Evolutionary conservation across 176 grass and related monocot species (phyloP).

Genomic region (Pontederia crassipes): DNA sequence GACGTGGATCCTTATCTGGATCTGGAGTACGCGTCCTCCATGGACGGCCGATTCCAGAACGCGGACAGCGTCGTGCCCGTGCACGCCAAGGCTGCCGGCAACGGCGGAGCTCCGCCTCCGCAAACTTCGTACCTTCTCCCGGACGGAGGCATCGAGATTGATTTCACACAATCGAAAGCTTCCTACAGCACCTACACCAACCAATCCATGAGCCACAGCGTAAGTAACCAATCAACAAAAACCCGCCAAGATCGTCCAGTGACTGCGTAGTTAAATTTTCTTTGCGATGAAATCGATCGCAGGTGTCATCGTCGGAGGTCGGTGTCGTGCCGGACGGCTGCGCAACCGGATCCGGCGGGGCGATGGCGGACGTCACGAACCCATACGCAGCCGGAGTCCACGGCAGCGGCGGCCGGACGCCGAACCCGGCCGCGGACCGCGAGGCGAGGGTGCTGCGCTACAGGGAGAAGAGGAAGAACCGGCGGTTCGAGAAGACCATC

Average conservation of each 20-base stretch:
- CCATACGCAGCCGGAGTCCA: conserved; percentile 1
- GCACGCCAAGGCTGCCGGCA: not conserved
- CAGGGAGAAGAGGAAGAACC: conserved; percentile 20
- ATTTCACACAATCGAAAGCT: conserved; percentile 1
- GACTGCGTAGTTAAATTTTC: not conserved
- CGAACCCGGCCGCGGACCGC: not conserved
- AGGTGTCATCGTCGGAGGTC: conserved; percentile 9
- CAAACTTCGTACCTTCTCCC: not conserved
- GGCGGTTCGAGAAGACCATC: conserved; percentile 20
- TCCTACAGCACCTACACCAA: conserved; percentile 5
- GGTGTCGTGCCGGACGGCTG: conserved; percentile 1
- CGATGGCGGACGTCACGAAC: conserved; percentile 1
- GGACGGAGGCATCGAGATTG: not conserved
- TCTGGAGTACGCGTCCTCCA: conserved; percentile 15
- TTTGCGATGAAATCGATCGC: not conserved
- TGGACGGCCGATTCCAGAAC: conserved; percentile 6
- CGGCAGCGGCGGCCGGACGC: not conserved
- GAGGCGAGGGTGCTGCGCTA: conserved; percentile 18
- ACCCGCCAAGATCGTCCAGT: not conserved
- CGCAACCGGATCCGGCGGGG: not conserved
- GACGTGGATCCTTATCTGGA: conserved; percentile 17
- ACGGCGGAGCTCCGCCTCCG: not conserved
- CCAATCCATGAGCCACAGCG: conserved; percentile 13
- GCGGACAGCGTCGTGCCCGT: conserved; percentile 18
- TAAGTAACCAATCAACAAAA: not conserved